These are phyloP conservation scores for Apocynum venetum DNA, from an alignment of 257 asterid genomes.

Conservation along the genomic window DNA sequence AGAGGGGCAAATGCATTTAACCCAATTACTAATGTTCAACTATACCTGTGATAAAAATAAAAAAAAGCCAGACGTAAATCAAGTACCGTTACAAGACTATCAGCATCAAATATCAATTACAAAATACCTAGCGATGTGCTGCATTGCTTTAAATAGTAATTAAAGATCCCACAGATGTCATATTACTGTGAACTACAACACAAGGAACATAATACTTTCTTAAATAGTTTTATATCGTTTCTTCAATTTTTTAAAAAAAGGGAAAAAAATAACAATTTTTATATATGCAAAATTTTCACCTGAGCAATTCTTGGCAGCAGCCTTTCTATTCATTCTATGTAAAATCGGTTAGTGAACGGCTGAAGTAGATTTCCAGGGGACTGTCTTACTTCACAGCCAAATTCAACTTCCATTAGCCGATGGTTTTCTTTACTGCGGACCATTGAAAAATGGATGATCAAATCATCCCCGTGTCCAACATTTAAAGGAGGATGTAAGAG, in stretches of 20 bases:
- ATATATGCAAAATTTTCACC: constrained; percentile 10
- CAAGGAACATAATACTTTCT: background rate
- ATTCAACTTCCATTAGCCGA: constrained; percentile 78
- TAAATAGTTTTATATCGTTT: background rate
- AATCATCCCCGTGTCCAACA: constrained; percentile 47
- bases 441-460: constrained; percentile 51
- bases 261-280: background rate
- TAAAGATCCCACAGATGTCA: background rate
- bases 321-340: constrained; percentile 56
- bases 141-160: background rate
- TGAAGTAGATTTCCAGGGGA: constrained; percentile 48
- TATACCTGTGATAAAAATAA: background rate
- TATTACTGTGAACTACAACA: background rate
- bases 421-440: constrained; percentile 75
- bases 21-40: background rate
- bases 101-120: background rate
- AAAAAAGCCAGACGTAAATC: background rate
- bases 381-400: constrained; percentile 52
- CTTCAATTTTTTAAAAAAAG: background rate
- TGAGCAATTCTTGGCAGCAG: background rate
- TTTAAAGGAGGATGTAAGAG: constrained; percentile 58
- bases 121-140: background rate
- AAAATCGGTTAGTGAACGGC: constrained; percentile 46
- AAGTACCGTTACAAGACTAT: background rate
- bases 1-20: background rate